Evolutionary conservation across 2,329 filamentous ascomycete genomes (phyloP).

Genomic region (Ceratocystis papillata): DNA sequence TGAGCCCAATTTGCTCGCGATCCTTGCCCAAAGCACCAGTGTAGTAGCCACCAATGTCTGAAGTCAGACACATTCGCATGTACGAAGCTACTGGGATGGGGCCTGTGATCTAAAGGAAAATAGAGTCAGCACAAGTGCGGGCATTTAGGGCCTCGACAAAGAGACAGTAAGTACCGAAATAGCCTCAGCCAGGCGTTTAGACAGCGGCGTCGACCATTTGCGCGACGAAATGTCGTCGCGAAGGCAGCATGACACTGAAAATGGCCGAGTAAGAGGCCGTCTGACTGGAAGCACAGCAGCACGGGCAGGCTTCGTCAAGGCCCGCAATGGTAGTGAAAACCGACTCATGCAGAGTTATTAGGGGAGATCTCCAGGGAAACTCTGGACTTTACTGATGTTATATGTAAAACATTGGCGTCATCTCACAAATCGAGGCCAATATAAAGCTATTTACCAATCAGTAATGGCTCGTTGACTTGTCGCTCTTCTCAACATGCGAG

Average conservation of each 20-base stretch:
- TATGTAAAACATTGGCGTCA: background rate
- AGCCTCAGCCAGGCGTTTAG: constrained; percentile 74
- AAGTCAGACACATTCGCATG: constrained; percentile 97
- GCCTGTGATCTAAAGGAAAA: constrained; percentile 52
- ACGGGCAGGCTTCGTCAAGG: background rate
- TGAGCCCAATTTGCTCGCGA: constrained; percentile 79
- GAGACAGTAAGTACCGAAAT: constrained; percentile 53
- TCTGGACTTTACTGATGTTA: background rate
- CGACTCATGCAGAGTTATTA: background rate
- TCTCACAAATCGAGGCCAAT: background rate
- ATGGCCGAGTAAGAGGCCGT: background rate
- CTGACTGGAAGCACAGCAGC: background rate
- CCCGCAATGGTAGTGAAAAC: background rate
- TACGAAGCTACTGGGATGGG: constrained; percentile 86
- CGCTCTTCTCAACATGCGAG: background rate
- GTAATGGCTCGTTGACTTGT: background rate
- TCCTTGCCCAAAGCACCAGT: constrained; percentile 58
- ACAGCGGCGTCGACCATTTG: constrained; percentile 84
- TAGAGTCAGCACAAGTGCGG: background rate
- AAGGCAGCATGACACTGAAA: constrained; percentile 1
- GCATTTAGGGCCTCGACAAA: background rate
- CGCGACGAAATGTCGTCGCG: constrained; percentile 15
- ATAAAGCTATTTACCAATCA: background rate
- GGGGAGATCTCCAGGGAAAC: background rate
- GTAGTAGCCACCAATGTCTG: constrained; percentile 86